These are phyloP conservation scores for Agrocybe praecox DNA, from an alignment of 768 basidiomycete species.

Conservation along the genomic window DNA sequence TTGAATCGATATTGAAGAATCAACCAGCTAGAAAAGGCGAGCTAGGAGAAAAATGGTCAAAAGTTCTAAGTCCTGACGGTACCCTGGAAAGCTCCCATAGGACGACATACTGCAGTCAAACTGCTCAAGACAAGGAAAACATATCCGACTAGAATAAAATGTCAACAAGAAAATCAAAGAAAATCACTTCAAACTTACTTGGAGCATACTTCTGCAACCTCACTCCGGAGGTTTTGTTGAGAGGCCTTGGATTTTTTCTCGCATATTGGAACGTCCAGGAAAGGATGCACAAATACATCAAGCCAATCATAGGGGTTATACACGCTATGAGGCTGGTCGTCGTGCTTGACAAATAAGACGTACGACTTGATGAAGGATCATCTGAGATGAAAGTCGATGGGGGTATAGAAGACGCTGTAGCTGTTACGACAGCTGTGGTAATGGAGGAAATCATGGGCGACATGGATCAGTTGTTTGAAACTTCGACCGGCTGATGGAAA, in stretches of 20 bases:
- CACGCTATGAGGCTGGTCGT: slow-evolving; percentile 38
- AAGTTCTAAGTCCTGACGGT: not conserved
- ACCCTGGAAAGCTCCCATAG: not conserved
- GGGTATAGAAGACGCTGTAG: not conserved
- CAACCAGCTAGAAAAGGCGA: slow-evolving; percentile 61
- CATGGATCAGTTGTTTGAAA: not conserved
- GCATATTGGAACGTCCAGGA: slow-evolving; percentile 52
- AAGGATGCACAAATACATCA: slow-evolving; percentile 53
- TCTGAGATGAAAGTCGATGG: slow-evolving; percentile 5
- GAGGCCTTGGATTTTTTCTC: slow-evolving; percentile 43
- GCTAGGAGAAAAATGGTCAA: slow-evolving; percentile 27
- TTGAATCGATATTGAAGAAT: slow-evolving; percentile 57
- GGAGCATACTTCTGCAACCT: slow-evolving; percentile 53
- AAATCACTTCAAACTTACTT: slow-evolving; percentile 27
- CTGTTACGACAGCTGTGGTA: not conserved
- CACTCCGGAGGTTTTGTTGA: slow-evolving; percentile 53
- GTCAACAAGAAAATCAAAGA: slow-evolving; percentile 10
- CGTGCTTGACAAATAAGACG: slow-evolving; percentile 34
- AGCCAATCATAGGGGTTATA: slow-evolving; percentile 32
- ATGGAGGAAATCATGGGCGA: not conserved
- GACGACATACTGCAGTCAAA: slow-evolving; percentile 44
- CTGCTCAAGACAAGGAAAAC: slow-evolving; percentile 50
- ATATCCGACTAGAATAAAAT: slow-evolving; percentile 44
- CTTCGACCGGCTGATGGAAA: slow-evolving; percentile 8
- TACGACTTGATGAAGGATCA: slow-evolving; percentile 15